phyloP scores from a whole-genome alignment of 768 basidiomycete genomes.

The Serendipita vermifera region DNA sequence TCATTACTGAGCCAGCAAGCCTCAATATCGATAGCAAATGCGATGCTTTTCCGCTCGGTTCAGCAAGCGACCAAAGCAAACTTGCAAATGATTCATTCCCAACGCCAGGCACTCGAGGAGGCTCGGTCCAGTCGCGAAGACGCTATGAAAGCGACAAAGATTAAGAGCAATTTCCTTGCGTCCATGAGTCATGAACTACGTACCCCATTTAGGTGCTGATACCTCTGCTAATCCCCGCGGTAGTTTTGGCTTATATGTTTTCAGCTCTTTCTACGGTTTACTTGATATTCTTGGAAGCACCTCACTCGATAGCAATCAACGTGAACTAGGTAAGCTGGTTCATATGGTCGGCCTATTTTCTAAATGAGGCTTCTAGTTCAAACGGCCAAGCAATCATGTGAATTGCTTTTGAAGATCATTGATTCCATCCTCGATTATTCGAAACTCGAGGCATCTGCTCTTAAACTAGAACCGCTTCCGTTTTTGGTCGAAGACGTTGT shows the following conservation, averaged over 20 bases:
- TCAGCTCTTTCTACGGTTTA: slow-evolving; percentile 61
- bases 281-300: slow-evolving; percentile 62
- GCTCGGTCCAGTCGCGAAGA: slow-evolving; percentile 59
- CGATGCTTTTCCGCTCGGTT: slow-evolving; percentile 59
- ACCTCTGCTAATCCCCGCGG: not conserved
- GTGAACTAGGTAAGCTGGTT: slow-evolving; percentile 43
- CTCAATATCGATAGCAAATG: slow-evolving; percentile 62
- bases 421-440: slow-evolving; percentile 70
- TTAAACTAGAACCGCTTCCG: slow-evolving; percentile 55
- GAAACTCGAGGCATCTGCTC: slow-evolving; percentile 63
- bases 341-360: not conserved
- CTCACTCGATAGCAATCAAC: slow-evolving; percentile 53
- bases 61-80: slow-evolving; percentile 63
- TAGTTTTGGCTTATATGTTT: slow-evolving; percentile 5
- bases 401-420: slow-evolving; percentile 65
- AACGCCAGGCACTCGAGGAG: slow-evolving; percentile 54
- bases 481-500: slow-evolving; percentile 60
- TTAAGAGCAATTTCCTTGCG: slow-evolving; percentile 65
- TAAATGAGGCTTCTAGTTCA: slow-evolving; percentile 34
- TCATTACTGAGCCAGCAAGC: slow-evolving; percentile 61
- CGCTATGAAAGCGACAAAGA: slow-evolving; percentile 64
- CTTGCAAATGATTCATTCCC: slow-evolving; percentile 62
- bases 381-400: slow-evolving; percentile 69
- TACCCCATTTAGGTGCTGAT: slow-evolving; percentile 53
- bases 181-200: slow-evolving; percentile 69